phyloP scores from a whole-genome alignment of 495 filamentous ascomycete genomes.

The Podospora anserina region DNA sequence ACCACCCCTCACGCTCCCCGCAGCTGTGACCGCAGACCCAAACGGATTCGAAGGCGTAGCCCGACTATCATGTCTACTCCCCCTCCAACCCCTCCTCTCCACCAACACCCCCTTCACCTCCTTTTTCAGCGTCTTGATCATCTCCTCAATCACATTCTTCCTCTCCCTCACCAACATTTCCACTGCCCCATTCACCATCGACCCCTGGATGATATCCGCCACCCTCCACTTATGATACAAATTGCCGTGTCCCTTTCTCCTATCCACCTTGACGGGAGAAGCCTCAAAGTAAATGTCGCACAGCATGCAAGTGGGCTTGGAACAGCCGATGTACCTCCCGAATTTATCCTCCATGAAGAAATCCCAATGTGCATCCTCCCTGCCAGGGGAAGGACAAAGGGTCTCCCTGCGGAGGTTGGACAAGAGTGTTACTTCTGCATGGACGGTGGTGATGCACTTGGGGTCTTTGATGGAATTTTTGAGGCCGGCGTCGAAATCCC shows the following conservation, averaged over 20 bases:
- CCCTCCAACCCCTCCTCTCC: neutral
- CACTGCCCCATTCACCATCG: neutral
- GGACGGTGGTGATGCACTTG: slow-evolving; percentile 8
- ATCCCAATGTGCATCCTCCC: neutral
- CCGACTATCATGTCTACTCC: neutral
- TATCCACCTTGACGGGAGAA: slow-evolving; percentile 9
- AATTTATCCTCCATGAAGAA: slow-evolving; percentile 25
- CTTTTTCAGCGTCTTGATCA: neutral
- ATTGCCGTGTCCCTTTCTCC: slow-evolving; percentile 21
- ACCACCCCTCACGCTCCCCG: neutral
- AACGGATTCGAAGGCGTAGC: neutral
- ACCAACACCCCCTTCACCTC: neutral
- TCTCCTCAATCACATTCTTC: slow-evolving; percentile 26
- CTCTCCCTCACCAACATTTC: neutral
- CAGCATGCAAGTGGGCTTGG: slow-evolving; percentile 31
- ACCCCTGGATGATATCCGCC: slow-evolving; percentile 20
- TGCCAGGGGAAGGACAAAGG: neutral
- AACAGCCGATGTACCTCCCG: slow-evolving; percentile 28
- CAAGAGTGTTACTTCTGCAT: slow-evolving; percentile 21
- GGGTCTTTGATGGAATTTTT: neutral
- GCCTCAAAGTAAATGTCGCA: slow-evolving; percentile 27
- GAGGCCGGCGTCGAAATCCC: slow-evolving; percentile 8
- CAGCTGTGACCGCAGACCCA: neutral
- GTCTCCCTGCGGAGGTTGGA: slow-evolving; percentile 2
- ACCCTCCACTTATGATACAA: slow-evolving; percentile 27